phyloP scores from a whole-genome alignment of 2,329 filamentous ascomycete species.

The Fusarium sp. region DNA sequence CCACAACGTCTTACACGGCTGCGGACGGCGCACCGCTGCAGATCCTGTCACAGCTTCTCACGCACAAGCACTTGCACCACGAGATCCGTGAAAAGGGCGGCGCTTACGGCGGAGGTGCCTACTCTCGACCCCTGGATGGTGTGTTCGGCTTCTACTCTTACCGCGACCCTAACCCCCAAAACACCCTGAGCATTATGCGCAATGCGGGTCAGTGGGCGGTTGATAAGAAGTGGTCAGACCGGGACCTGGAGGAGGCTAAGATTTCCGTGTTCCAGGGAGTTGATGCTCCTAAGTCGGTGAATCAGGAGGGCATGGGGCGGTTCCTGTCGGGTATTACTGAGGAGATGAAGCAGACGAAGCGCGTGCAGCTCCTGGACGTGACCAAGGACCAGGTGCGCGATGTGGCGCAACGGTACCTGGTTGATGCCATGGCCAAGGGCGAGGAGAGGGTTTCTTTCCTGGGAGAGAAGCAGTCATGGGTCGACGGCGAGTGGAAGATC shows the following conservation, averaged over 20 bases:
- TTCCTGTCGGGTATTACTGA: conserved; percentile 89
- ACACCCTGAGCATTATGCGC: conserved; percentile 86
- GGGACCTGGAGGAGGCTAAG: conserved; percentile 95
- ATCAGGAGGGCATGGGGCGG: conserved; percentile 84
- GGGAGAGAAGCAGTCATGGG: conserved; percentile 85
- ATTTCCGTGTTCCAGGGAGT: conserved; percentile 92
- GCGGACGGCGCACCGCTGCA: conserved; percentile 82
- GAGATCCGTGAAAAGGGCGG: conserved; percentile 98
- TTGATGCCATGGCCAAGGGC: conserved; percentile 71
- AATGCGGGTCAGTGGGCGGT: conserved; percentile 86
- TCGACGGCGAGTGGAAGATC: conserved; percentile 78
- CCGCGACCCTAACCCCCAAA: conserved; percentile 93
- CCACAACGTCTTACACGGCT: conserved; percentile 86
- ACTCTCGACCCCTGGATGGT: conserved; percentile 81
- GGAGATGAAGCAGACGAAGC: conserved; percentile 87
- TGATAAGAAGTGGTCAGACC: conserved; percentile 82
- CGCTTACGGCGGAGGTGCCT: conserved; percentile 93
- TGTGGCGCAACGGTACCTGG: conserved; percentile 84
- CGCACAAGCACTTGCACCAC: conserved; percentile 95
- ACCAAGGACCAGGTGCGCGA: conserved; percentile 81
- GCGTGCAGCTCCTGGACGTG: conserved; percentile 89
- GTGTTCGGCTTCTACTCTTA: conserved; percentile 97
- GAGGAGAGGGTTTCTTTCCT: conserved; percentile 78
- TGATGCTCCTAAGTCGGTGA: conserved; percentile 89
- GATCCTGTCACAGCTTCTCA: conserved; percentile 90